These are phyloP conservation scores for Sclerotinia nivalis DNA, from an alignment of 2,329 filamentous ascomycete genomes.

Conservation along the genomic window DNA sequence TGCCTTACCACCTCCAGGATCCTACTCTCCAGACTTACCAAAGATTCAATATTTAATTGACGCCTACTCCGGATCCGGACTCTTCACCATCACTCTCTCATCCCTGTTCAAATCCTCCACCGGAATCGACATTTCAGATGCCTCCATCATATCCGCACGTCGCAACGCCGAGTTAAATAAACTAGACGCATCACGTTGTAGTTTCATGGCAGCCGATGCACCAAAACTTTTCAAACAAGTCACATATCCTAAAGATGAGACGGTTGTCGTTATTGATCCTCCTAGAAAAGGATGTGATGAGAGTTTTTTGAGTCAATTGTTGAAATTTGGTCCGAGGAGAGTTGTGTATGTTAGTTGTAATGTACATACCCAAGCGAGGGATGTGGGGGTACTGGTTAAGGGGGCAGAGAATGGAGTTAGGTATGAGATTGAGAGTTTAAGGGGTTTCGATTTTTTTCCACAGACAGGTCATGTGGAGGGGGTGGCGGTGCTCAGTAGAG, in stretches of 20 bases:
- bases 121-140: constrained; percentile 84
- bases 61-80: constrained; percentile 94
- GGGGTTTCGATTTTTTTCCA: constrained; percentile 97
- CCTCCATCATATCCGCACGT: constrained; percentile 76
- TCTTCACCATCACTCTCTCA: constrained; percentile 94
- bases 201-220: constrained; percentile 89
- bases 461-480: constrained; percentile 75
- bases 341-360: constrained; percentile 97
- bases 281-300: constrained; percentile 92
- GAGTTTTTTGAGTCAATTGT: constrained; percentile 77
- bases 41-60: constrained; percentile 86
- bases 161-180: constrained; percentile 78
- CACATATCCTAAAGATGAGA: constrained; percentile 73
- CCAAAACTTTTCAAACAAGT: constrained; percentile 77
- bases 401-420: constrained; percentile 55
- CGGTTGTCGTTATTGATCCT: constrained; percentile 94
- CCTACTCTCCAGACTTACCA: constrained; percentile 42
- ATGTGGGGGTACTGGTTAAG: constrained; percentile 83
- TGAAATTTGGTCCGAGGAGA: constrained; percentile 73
- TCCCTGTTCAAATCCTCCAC: constrained; percentile 79
- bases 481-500: constrained; percentile 62
- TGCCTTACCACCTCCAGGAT: constrained; percentile 59
- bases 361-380: constrained; percentile 93
- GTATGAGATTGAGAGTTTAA: constrained; percentile 87
- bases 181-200: constrained; percentile 65